These are phyloP conservation scores for Bruguiera sexangula DNA, from an alignment of 345 rosid species.

Conservation along the genomic window DNA sequence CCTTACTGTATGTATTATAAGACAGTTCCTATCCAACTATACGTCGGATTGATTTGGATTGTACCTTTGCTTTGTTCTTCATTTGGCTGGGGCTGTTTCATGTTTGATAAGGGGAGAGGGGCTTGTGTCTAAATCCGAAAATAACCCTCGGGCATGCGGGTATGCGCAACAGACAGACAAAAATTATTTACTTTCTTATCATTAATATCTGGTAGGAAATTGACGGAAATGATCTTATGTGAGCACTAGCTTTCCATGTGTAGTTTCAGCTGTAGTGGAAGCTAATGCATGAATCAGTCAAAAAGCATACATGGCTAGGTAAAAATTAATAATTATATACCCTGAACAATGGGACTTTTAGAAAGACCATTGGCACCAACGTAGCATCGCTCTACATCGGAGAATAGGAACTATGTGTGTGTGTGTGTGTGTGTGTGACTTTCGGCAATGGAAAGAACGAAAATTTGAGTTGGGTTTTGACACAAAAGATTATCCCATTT, in stretches of 20 bases:
- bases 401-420: background rate
- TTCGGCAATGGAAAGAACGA: constrained; percentile 33
- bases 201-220: no score
- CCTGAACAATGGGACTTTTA: background rate
- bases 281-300: background rate
- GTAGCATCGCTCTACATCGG: background rate
- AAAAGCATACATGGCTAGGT: constrained; percentile 5
- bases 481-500: background rate
- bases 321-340: constrained; percentile 3
- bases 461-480: constrained; percentile 19
- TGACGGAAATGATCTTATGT: no score
- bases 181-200: background rate
- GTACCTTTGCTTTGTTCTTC: no score
- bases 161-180: background rate
- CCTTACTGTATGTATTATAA: no score
- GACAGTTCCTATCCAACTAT: no score
- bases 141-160: no score
- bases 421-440: background rate
- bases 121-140: no score
- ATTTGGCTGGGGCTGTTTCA: no score
- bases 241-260: no score
- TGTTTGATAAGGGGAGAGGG: no score
- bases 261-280: background rate
- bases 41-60: no score
- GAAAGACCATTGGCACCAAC: background rate